These are phyloP conservation scores for Papilionanthe hybrid DNA, from an alignment of 116 monocot species.

Conservation along the genomic window DNA sequence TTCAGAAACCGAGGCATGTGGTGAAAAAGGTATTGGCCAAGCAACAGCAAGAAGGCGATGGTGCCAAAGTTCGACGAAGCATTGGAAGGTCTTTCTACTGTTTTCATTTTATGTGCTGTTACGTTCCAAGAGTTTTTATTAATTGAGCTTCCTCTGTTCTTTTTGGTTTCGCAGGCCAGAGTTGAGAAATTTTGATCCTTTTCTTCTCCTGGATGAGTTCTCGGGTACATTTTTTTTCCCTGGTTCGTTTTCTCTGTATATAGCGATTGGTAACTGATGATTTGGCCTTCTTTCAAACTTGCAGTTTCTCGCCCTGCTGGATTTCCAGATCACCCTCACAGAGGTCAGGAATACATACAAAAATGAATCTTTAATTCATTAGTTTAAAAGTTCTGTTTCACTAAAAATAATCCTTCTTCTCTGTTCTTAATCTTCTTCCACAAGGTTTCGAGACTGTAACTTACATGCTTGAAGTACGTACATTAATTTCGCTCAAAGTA, in stretches of 20 bases:
- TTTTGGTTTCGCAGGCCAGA: conserved; percentile 47
- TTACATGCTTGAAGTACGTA: conserved; percentile 69
- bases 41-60: conserved; percentile 52
- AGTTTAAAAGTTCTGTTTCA: not conserved
- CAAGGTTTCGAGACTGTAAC: conserved; percentile 85
- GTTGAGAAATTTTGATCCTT: conserved; percentile 80
- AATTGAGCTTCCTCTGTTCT: conserved; percentile 12
- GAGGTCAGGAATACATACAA: conserved; percentile 36
- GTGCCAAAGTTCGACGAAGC: conserved; percentile 68
- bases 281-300: conserved; percentile 9
- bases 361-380: not conserved
- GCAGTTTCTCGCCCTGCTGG: conserved; percentile 75
- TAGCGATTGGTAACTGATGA: not conserved
- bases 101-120: not conserved
- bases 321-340: conserved; percentile 96
- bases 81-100: conserved; percentile 51
- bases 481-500: not conserved
- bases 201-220: conserved; percentile 90
- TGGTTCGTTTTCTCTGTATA: not conserved
- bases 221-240: conserved; percentile 32
- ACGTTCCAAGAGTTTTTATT: conserved; percentile 12
- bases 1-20: conserved; percentile 48
- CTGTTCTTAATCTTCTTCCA: not conserved
- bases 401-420: not conserved
- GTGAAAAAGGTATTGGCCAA: conserved; percentile 56